Percentiles rank a stretch among this genome's conserved stretches.
These are phyloP conservation scores for Malassezia japonica DNA, from an alignment of 1,284 basidiomycete species.

Conservation along the genomic window DNA sequence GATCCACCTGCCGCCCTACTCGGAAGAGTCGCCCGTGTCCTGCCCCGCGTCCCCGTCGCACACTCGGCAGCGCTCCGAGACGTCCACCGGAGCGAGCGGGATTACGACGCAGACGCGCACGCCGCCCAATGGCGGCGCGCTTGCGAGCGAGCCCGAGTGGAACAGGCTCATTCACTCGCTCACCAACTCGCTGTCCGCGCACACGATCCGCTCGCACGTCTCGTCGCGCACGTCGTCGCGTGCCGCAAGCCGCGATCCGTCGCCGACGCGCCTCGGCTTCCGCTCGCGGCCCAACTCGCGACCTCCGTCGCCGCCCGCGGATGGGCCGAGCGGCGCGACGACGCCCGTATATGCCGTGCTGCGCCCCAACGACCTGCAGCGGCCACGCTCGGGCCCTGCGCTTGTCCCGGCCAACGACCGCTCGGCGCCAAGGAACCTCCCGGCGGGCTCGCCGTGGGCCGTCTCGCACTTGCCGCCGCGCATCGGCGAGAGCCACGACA, in stretches of 20 bases:
- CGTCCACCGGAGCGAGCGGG: too few relatives aligned
- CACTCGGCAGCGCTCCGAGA: not conserved
- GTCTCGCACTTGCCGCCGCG: slow-evolving; percentile 34
- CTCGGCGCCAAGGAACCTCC: slow-evolving; percentile 30
- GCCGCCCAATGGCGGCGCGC: slow-evolving; percentile 14
- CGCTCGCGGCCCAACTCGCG: not conserved
- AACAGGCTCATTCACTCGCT: slow-evolving; percentile 25
- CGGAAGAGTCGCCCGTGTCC: slow-evolving; percentile 34
- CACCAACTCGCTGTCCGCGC: slow-evolving; percentile 19
- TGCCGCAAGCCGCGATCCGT: slow-evolving; percentile 25
- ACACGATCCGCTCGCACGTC: slow-evolving; percentile 6
- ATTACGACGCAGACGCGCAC: too few relatives aligned
- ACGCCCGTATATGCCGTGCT: slow-evolving; percentile 8
- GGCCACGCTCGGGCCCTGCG: not conserved
- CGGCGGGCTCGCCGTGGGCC: slow-evolving; percentile 39
- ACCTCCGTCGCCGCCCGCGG: not conserved
- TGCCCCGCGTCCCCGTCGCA: slow-evolving; percentile 27
- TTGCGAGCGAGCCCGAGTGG: slow-evolving; percentile 4
- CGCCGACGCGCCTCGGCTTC: slow-evolving; percentile 32
- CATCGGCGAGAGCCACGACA: slow-evolving; percentile 33
- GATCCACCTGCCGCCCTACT: slow-evolving; percentile 45
- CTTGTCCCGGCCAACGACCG: slow-evolving; percentile 4
- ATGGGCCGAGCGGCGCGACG: not conserved
- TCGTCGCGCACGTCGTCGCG: slow-evolving; percentile 24
- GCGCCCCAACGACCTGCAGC: slow-evolving; percentile 8